Conservation (phyloP, 768 basidiomycete genomes). For the Termitomyces bulborhizus region DNA sequence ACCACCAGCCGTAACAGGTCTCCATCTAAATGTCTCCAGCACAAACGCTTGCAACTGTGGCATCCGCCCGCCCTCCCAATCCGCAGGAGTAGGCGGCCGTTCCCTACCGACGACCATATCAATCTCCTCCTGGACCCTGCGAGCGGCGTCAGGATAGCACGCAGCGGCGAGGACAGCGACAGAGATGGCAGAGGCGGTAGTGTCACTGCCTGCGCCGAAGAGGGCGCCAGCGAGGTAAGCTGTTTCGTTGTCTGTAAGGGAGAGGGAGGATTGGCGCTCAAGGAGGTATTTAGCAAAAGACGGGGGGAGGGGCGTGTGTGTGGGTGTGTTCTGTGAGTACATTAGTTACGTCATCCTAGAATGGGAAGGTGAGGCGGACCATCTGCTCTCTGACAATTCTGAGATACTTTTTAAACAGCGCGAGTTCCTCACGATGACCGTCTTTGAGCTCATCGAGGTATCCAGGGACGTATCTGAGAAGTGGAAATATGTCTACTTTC, state of each 20-base stretch:
- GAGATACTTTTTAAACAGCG: conserved; percentile 49
- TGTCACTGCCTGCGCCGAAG: conserved; percentile 64
- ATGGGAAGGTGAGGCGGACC: conserved; percentile 21
- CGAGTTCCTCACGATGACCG: conserved; percentile 51
- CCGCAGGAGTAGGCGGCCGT: conserved; percentile 12
- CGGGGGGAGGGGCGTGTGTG: conserved; percentile 25
- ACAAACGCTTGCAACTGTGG: conserved; percentile 43
- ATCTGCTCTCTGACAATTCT: conserved; percentile 37
- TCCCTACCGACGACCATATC: conserved; percentile 46
- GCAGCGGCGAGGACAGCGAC: conserved; percentile 54
- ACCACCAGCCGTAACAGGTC: conserved; percentile 45
- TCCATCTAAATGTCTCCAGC: conserved; percentile 44
- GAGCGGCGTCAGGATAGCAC: conserved; percentile 46
- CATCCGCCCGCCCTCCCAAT: conserved; percentile 3
- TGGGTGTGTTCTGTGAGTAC: conserved; percentile 14
- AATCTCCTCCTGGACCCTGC: conserved; percentile 45
- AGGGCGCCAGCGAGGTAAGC: conserved; percentile 60
- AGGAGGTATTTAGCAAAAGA: conserved; percentile 57
- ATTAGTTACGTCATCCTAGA: too few species aligned
- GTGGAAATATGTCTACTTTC: conserved; percentile 41
- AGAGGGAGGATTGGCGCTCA: conserved; percentile 47
- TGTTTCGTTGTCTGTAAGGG: conserved; percentile 49
- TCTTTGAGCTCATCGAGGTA: conserved; percentile 51
- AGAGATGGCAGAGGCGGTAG: conserved; percentile 55
- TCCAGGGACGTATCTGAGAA: conserved; percentile 46